Percentiles rank a stretch among this genome's conserved stretches.
Evolutionary conservation across 305 asterid genomes (phyloP).

Genomic region (Fraxinus xanthoxyloides): DNA sequence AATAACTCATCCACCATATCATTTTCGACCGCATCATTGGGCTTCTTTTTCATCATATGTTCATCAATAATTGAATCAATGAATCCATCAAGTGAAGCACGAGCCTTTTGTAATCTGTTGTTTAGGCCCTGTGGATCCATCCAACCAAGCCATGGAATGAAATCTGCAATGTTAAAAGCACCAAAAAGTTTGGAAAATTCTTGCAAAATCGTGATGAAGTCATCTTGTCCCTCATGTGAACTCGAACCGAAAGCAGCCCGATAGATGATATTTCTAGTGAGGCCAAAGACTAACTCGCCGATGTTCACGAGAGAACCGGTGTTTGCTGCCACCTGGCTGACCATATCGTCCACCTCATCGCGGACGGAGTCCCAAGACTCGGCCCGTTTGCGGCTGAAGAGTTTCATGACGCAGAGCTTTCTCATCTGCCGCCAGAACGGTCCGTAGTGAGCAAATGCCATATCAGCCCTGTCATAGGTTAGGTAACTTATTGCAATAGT

Average conservation of each 20-base stretch:
- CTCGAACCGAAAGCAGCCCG: constrained; percentile 82
- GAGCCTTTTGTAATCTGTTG: constrained; percentile 46
- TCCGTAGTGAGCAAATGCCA: constrained; percentile 88
- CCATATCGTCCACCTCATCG: constrained; percentile 60
- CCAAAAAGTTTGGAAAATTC: constrained; percentile 81
- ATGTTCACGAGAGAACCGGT: constrained; percentile 45
- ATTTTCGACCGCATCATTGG: constrained; percentile 14
- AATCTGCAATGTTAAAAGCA: constrained; percentile 72
- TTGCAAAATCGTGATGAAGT: constrained; percentile 60
- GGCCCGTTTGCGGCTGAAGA: constrained; percentile 76
- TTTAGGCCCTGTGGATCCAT: constrained; percentile 62
- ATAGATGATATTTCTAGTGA: constrained; percentile 56
- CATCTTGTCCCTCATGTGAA: constrained; percentile 60
- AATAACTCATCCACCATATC: constrained; percentile 89
- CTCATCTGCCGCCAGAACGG: constrained; percentile 97
- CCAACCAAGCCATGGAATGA: constrained; percentile 59
- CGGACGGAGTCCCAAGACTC: constrained; percentile 91
- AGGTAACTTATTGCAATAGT: constrained; percentile 67
- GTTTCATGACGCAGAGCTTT: constrained; percentile 78
- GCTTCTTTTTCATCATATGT: constrained; percentile 43
- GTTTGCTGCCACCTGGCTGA: constrained; percentile 28
- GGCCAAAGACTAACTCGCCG: constrained; percentile 75
- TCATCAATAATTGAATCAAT: constrained; percentile 68
- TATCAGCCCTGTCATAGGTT: constrained; percentile 73
- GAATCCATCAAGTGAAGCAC: constrained; percentile 66